These are phyloP conservation scores for Aspergillus texensis DNA, from an alignment of 2,329 filamentous ascomycete genomes.

Conservation along the genomic window DNA sequence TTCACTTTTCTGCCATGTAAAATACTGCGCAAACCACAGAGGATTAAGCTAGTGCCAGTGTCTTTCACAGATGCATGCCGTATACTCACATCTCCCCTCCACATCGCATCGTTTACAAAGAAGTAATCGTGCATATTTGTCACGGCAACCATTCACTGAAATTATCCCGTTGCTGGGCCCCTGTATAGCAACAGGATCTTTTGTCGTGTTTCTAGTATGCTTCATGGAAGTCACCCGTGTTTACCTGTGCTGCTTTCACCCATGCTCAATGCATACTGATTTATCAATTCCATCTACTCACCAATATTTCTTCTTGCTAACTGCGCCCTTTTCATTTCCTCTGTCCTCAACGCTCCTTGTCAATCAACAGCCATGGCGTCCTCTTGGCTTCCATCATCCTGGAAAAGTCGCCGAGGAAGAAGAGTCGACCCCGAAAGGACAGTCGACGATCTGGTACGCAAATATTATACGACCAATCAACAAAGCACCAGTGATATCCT, in stretches of 20 bases:
- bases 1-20: background rate
- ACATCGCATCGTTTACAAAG: background rate
- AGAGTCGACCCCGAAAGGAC: constrained; percentile 3
- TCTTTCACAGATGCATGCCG: background rate
- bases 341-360: background rate
- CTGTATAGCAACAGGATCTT: background rate
- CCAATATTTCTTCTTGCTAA: background rate
- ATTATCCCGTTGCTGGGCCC: background rate
- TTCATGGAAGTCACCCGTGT: background rate
- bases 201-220: background rate
- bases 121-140: background rate
- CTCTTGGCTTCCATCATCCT: background rate
- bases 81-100: background rate
- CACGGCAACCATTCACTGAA: background rate
- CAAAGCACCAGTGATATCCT: constrained; percentile 29
- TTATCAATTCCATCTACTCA: background rate
- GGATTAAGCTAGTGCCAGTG: background rate
- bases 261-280: background rate
- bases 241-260: background rate
- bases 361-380: constrained; percentile 1
- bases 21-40: background rate
- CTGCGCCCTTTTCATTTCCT: background rate
- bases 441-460: constrained; percentile 30
- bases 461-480: constrained; percentile 27
- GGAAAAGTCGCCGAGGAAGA: background rate